phyloP scores from a whole-genome alignment of 83 land plant genomes.

The Diphasiastrum complanatum region DNA sequence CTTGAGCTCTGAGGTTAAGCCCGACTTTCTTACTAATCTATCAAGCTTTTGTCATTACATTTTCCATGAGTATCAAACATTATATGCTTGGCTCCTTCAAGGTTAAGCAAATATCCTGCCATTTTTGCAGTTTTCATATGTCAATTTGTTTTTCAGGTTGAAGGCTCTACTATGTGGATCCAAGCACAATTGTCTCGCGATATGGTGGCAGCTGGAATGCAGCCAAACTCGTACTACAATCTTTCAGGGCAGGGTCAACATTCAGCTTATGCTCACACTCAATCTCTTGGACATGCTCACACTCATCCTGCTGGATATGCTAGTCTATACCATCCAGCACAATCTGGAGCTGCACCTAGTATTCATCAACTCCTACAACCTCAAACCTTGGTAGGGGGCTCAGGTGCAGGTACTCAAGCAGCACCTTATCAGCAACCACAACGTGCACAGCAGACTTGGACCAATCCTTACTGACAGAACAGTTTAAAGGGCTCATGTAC shows the following conservation, averaged over 20 bases:
- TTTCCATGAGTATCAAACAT: no score
- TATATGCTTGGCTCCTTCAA: no score
- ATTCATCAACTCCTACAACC: slow-evolving; percentile 11
- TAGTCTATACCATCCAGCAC: slow-evolving; percentile 5
- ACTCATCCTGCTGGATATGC: slow-evolving; percentile 2
- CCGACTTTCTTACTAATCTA: no score
- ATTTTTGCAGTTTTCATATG: no score
- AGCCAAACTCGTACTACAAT: slow-evolving; percentile 2
- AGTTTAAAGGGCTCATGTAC: no score
- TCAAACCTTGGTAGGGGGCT: not conserved
- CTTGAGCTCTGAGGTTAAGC: no score
- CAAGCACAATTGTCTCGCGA: not conserved
- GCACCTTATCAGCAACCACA: slow-evolving; percentile 3
- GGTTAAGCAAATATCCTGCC: no score
- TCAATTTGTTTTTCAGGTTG: no score
- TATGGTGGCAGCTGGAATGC: slow-evolving; percentile 7
- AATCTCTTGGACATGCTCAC: not conserved
- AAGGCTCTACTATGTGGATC: slow-evolving; percentile 11
- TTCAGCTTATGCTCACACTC: not conserved
- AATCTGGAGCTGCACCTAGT: slow-evolving; percentile 4
- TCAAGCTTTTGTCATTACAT: no score
- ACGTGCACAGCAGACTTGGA: slow-evolving; percentile 7
- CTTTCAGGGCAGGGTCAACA: slow-evolving; percentile 3
- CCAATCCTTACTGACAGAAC: no score
- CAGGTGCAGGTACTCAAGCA: not conserved